Evolutionary conservation across 192 early-diverging fungal species (phyloP).

Genomic region (Podila verticillata): DNA sequence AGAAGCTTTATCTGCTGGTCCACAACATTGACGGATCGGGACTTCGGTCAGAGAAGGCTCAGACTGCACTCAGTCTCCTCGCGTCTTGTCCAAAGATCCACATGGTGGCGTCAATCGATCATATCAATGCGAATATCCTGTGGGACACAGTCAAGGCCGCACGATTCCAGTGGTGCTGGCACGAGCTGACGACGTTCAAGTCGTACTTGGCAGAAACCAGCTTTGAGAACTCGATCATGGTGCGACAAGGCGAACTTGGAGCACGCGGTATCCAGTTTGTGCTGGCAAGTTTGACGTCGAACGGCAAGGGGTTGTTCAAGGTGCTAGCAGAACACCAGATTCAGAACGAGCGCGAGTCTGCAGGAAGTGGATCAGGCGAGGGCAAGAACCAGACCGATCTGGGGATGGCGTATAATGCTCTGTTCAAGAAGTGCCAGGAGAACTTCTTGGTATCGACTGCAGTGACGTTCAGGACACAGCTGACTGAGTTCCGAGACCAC

Average conservation of each 20-base stretch:
- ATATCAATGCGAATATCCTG: constrained; percentile 88
- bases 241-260: constrained; percentile 64
- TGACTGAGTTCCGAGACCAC: constrained; percentile 95
- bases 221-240: constrained; percentile 79
- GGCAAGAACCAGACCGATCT: constrained; percentile 29
- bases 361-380: constrained; percentile 20
- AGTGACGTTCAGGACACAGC: constrained; percentile 86
- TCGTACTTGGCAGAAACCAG: constrained; percentile 85
- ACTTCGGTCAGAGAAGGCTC: constrained; percentile 75
- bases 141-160: constrained; percentile 82
- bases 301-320: constrained; percentile 86
- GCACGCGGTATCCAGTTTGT: constrained; percentile 82
- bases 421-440: constrained; percentile 80
- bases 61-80: constrained; percentile 73
- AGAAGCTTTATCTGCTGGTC: constrained; percentile 77
- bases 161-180: constrained; percentile 89
- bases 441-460: constrained; percentile 86
- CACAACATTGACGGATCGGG: constrained; percentile 90
- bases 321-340: constrained; percentile 90
- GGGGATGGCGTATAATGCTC: constrained; percentile 73
- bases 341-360: constrained; percentile 35
- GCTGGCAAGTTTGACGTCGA: constrained; percentile 81
- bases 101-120: constrained; percentile 88
- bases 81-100: constrained; percentile 74
- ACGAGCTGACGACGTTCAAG: constrained; percentile 90